These are phyloP conservation scores for Saccharomycopsis crataegensis DNA, from an alignment of 1,139 yeast genomes.

Conservation along the genomic window DNA sequence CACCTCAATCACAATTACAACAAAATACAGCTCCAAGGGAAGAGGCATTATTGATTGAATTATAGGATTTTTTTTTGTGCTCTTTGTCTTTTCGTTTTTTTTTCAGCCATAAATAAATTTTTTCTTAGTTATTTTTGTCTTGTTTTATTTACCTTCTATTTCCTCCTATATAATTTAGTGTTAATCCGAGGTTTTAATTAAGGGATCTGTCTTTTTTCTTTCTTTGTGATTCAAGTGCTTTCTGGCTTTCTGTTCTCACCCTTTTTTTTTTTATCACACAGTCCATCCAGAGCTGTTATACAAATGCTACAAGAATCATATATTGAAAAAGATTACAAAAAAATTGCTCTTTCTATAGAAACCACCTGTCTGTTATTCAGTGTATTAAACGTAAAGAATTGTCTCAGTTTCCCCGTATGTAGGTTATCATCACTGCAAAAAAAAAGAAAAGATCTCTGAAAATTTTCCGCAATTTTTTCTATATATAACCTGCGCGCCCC, in stretches of 20 bases:
- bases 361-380: neutral
- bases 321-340: neutral
- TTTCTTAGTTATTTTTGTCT: neutral
- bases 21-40: conserved; percentile 1
- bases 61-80: neutral
- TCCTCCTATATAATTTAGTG: neutral
- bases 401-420: too few relatives aligned
- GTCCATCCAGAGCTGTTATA: too few relatives aligned
- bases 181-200: neutral
- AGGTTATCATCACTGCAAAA: too few relatives aligned
- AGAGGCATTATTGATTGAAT: conserved; percentile 15
- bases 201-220: neutral
- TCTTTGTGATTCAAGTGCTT: neutral
- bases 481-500: too few relatives aligned
- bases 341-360: neutral
- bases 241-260: too few relatives aligned
- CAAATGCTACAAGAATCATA: too few relatives aligned
- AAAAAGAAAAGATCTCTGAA: too few relatives aligned
- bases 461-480: too few relatives aligned
- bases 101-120: neutral
- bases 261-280: too few relatives aligned
- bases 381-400: too few relatives aligned
- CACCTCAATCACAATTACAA: neutral
- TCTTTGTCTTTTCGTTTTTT: neutral
- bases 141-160: neutral